Evolutionary conservation across 768 basidiomycete genomes (phyloP).

Genomic region (Suillus subalutaceus): DNA sequence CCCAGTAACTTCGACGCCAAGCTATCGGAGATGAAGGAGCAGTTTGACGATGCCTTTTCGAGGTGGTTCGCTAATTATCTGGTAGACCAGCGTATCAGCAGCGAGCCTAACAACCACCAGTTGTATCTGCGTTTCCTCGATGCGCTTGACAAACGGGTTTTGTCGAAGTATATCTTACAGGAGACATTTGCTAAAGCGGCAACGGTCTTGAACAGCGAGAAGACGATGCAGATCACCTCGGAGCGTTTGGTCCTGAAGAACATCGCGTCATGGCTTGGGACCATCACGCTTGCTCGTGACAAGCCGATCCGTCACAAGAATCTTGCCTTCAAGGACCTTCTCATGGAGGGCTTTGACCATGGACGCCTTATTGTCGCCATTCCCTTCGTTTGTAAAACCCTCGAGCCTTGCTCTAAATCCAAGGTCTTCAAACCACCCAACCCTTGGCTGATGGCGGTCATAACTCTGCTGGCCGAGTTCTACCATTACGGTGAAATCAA

Average conservation of each 20-base stretch:
- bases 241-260: slow-evolving; percentile 92
- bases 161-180: slow-evolving; percentile 84
- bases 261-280: slow-evolving; percentile 92
- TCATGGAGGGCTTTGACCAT: slow-evolving; percentile 93
- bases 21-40: slow-evolving; percentile 79
- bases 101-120: slow-evolving; percentile 96
- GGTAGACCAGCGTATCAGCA: slow-evolving; percentile 93
- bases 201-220: slow-evolving; percentile 86
- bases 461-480: slow-evolving; percentile 90
- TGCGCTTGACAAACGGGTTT: slow-evolving; percentile 64
- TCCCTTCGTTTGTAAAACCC: slow-evolving; percentile 96
- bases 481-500: slow-evolving; percentile 97
- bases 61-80: slow-evolving; percentile 98
- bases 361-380: slow-evolving; percentile 92
- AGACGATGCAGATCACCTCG: slow-evolving; percentile 80
- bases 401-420: slow-evolving; percentile 88
- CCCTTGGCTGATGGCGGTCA: slow-evolving; percentile 97
- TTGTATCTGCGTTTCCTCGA: slow-evolving; percentile 95
- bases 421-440: slow-evolving; percentile 95
- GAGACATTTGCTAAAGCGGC: slow-evolving; percentile 92
- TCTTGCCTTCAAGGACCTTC: slow-evolving; percentile 95
- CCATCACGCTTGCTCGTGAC: slow-evolving; percentile 90
- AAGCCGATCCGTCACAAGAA: slow-evolving; percentile 92
- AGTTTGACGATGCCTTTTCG: slow-evolving; percentile 82
- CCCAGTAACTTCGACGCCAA: slow-evolving; percentile 92